Conservation (phyloP, 2,329 filamentous ascomycete species). For the Mycosphaerella sp. region DNA sequence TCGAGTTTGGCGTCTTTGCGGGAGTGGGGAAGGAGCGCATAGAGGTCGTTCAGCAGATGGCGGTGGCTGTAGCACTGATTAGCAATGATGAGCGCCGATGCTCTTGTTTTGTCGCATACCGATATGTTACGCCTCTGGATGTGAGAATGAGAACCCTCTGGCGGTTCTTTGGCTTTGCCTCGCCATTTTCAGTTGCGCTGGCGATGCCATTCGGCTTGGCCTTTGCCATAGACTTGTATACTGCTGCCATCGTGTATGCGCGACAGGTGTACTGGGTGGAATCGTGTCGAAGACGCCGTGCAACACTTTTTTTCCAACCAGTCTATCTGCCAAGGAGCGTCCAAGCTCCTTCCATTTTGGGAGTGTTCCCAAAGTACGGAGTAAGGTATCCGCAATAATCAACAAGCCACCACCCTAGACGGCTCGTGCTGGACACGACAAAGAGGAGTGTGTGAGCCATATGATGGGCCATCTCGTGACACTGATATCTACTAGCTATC, state of each 20-base stretch:
- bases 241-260: slow-evolving; percentile 45
- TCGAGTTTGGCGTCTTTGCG: slow-evolving; percentile 96
- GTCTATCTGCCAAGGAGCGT: neutral
- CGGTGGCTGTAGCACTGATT: slow-evolving; percentile 60
- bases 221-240: slow-evolving; percentile 52
- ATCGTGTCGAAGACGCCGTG: neutral
- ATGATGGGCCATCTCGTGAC: too few relatives aligned
- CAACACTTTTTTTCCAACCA: neutral
- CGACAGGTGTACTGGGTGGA: neutral
- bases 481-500: too few relatives aligned
- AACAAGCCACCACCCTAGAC: too few relatives aligned
- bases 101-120: slow-evolving; percentile 42
- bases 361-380: neutral
- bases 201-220: slow-evolving; percentile 34
- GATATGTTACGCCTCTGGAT: slow-evolving; percentile 84
- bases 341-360: neutral
- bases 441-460: too few relatives aligned
- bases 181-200: slow-evolving; percentile 26
- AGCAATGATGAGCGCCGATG: neutral
- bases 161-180: slow-evolving; percentile 37
- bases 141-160: slow-evolving; percentile 79
- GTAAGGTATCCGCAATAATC: too few relatives aligned
- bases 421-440: too few relatives aligned
- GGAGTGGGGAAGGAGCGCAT: slow-evolving; percentile 81
- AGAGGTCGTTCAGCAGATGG: slow-evolving; percentile 84